phyloP scores from a whole-genome alignment of 345 rosid species.

The Arabidopsis arenosa region DNA sequence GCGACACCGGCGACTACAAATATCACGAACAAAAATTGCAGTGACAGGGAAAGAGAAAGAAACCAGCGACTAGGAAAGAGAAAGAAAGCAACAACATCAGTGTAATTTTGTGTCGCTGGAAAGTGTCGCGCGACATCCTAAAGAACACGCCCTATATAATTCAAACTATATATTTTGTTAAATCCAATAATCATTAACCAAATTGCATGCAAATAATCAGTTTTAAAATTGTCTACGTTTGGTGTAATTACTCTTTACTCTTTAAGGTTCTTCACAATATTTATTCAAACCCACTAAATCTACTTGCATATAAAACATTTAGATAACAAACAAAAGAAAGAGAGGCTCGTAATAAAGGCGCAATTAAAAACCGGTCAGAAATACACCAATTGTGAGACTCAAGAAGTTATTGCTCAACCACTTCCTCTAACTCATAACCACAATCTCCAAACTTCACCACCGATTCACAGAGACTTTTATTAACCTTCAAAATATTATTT shows the following conservation, averaged over 20 bases:
- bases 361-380: slow-evolving; percentile 44
- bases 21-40: too few relatives aligned
- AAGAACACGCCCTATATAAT: not conserved
- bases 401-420: slow-evolving; percentile 47
- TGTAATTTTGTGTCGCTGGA: too few relatives aligned
- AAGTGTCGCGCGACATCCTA: too few relatives aligned
- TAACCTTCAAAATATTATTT: slow-evolving; percentile 30
- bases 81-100: too few relatives aligned
- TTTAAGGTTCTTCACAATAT: slow-evolving; percentile 1
- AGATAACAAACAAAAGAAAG: not conserved
- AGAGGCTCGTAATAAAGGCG: slow-evolving; percentile 40
- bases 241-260: slow-evolving; percentile 30
- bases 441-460: slow-evolving; percentile 45
- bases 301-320: slow-evolving; percentile 23
- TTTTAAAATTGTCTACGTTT: slow-evolving; percentile 7
- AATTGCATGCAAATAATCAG: slow-evolving; percentile 4
- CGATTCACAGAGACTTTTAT: slow-evolving; percentile 37
- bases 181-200: not conserved
- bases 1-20: too few relatives aligned
- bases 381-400: slow-evolving; percentile 36
- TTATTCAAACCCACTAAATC: slow-evolving; percentile 42
- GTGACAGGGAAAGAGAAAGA: too few relatives aligned
- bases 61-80: too few relatives aligned
- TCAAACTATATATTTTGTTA: not conserved
- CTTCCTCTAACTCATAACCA: slow-evolving; percentile 48